Conservation (phyloP, 2,329 filamentous ascomycete species). For the Alternaria consortialis region DNA sequence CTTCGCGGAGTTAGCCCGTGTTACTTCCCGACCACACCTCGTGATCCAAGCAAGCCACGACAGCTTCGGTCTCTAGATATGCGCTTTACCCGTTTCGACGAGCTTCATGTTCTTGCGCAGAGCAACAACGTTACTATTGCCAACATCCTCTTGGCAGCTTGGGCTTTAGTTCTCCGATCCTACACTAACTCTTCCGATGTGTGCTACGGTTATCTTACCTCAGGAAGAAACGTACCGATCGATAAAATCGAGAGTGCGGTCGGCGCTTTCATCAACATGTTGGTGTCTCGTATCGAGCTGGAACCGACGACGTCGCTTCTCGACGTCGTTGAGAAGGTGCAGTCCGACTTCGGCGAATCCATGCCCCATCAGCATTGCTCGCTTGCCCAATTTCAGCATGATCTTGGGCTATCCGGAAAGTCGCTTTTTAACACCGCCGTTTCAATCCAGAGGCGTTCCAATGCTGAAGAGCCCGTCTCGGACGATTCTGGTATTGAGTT, state of each 20-base stretch:
- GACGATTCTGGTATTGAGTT: slow-evolving; percentile 33
- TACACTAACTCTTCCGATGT: slow-evolving; percentile 45
- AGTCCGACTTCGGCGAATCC: slow-evolving; percentile 44
- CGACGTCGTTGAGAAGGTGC: slow-evolving; percentile 38
- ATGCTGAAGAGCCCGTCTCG: slow-evolving; percentile 7
- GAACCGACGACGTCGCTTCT: slow-evolving; percentile 25
- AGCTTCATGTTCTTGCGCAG: slow-evolving; percentile 42
- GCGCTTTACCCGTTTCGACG: slow-evolving; percentile 40
- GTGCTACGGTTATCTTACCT: slow-evolving; percentile 51
- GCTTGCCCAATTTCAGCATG: slow-evolving; percentile 59
- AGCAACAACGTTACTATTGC: slow-evolving; percentile 40
- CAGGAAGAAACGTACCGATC: slow-evolving; percentile 56
- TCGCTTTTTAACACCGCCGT: slow-evolving; percentile 60
- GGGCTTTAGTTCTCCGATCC: slow-evolving; percentile 43
- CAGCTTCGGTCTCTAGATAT: slow-evolving; percentile 40
- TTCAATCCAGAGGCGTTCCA: slow-evolving; percentile 43
- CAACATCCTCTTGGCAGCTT: slow-evolving; percentile 45
- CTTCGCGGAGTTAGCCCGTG: slow-evolving; percentile 43
- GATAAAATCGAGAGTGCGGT: slow-evolving; percentile 57
- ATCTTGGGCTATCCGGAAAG: slow-evolving; percentile 46
- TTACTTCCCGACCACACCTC: slow-evolving; percentile 42
- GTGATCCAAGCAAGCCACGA: slow-evolving; percentile 34
- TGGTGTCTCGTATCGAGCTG: slow-evolving; percentile 38
- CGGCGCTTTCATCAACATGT: slow-evolving; percentile 58
- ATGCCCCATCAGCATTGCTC: slow-evolving; percentile 47